Conservation (phyloP, 2,329 filamentous ascomycete genomes). For the Neopestalotiopsis clavispora region DNA sequence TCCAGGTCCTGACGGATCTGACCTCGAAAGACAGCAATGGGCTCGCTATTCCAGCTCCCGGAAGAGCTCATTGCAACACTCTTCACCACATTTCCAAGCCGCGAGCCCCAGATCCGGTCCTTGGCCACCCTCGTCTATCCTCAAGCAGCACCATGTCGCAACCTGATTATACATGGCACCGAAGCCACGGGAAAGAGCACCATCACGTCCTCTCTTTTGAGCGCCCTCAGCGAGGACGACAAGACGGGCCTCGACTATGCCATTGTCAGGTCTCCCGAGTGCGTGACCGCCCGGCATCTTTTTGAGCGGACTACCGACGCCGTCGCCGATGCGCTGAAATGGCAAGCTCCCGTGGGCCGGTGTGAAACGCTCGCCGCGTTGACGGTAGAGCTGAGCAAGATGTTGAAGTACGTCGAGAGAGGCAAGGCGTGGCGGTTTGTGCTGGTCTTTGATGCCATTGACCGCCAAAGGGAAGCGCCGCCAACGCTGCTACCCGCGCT, state of each 20-base stretch:
- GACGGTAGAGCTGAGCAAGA: slow-evolving; percentile 70
- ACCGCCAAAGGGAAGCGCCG: slow-evolving; percentile 80
- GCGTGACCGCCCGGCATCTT: slow-evolving; percentile 78
- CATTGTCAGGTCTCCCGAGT: slow-evolving; percentile 73
- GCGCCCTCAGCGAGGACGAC: slow-evolving; percentile 48
- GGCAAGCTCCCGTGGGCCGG: slow-evolving; percentile 57
- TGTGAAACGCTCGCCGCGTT: slow-evolving; percentile 85
- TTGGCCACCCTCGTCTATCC: slow-evolving; percentile 65
- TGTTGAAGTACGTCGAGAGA: slow-evolving; percentile 53
- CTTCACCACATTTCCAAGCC: slow-evolving; percentile 56
- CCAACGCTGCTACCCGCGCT: slow-evolving; percentile 81
- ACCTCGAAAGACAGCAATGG: slow-evolving; percentile 31
- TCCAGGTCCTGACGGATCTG: neutral
- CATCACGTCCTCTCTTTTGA: slow-evolving; percentile 67
- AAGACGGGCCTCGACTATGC: slow-evolving; percentile 59
- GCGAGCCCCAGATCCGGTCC: slow-evolving; percentile 63
- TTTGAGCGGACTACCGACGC: slow-evolving; percentile 72
- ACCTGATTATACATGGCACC: slow-evolving; percentile 81
- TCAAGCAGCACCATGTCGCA: slow-evolving; percentile 70
- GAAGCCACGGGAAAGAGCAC: slow-evolving; percentile 86
- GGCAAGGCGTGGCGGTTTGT: slow-evolving; percentile 65
- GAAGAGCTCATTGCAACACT: slow-evolving; percentile 55
- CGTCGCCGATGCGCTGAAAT: slow-evolving; percentile 57
- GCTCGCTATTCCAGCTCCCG: slow-evolving; percentile 54
- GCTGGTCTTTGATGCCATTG: slow-evolving; percentile 86